These are phyloP conservation scores for Boletus patriciae DNA, from an alignment of 768 basidiomycete species.

Conservation along the genomic window DNA sequence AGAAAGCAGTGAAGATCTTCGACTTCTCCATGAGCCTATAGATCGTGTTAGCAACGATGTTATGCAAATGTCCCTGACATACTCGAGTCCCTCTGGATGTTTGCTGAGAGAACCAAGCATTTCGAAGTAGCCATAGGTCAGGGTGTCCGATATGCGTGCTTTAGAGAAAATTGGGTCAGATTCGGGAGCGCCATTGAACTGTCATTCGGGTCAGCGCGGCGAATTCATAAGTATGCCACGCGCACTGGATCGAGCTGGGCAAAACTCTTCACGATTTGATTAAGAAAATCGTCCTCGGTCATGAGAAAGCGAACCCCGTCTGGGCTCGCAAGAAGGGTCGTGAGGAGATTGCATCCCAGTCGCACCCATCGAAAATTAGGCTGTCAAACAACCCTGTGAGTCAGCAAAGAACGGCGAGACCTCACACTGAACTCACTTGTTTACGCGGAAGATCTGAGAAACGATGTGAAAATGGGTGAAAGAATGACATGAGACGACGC, in stretches of 20 bases:
- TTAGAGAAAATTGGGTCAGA: constrained; percentile 86
- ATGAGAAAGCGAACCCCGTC: constrained; percentile 84
- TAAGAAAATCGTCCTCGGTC: constrained; percentile 80
- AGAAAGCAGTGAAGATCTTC: constrained; percentile 93
- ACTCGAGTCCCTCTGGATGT: constrained; percentile 88
- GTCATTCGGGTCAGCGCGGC: background rate
- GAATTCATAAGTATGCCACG: background rate
- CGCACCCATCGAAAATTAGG: constrained; percentile 81
- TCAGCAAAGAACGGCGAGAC: constrained; percentile 2
- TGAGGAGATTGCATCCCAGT: constrained; percentile 78
- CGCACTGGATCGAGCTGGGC: constrained; percentile 89
- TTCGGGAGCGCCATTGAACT: constrained; percentile 74
- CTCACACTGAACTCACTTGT: constrained; percentile 44
- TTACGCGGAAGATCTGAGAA: constrained; percentile 81
- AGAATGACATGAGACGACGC: constrained; percentile 89
- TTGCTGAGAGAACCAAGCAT: constrained; percentile 93
- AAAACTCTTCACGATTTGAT: constrained; percentile 83
- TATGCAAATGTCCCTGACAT: constrained; percentile 29
- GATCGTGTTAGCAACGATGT: constrained; percentile 1
- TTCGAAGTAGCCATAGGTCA: constrained; percentile 92
- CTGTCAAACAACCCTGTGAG: constrained; percentile 38
- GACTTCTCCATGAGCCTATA: constrained; percentile 83
- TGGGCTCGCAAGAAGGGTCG: constrained; percentile 75
- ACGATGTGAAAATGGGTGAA: constrained; percentile 84
- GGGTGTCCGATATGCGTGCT: constrained; percentile 72